Evolutionary conservation across 768 basidiomycete species (phyloP).

Genomic region (Amanita exitialis): DNA sequence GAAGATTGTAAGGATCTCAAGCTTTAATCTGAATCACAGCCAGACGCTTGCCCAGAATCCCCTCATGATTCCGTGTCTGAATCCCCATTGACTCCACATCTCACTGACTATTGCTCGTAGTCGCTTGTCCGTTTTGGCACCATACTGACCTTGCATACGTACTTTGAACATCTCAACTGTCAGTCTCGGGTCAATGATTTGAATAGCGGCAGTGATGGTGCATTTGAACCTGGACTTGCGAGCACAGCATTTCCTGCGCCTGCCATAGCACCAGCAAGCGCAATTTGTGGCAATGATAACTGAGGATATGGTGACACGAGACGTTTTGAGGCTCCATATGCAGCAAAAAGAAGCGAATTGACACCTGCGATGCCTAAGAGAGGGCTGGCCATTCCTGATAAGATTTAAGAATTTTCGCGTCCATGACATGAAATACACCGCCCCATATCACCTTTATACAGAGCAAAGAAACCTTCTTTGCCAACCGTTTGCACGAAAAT

Average conservation of each 20-base stretch:
- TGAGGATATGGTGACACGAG: slow-evolving; percentile 85
- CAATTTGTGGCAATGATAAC: slow-evolving; percentile 69
- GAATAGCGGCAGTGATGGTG: neutral
- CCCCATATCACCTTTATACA: slow-evolving; percentile 73
- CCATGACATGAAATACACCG: neutral
- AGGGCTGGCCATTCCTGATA: slow-evolving; percentile 80
- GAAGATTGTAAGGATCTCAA: neutral
- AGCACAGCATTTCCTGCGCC: slow-evolving; percentile 86
- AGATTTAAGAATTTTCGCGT: neutral
- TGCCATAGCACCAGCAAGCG: slow-evolving; percentile 84
- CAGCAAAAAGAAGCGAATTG: slow-evolving; percentile 90
- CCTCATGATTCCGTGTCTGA: slow-evolving; percentile 85
- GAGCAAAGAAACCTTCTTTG: slow-evolving; percentile 86
- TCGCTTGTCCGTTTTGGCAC: slow-evolving; percentile 66
- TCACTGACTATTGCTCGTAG: slow-evolving; percentile 63
- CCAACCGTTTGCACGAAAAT: slow-evolving; percentile 72
- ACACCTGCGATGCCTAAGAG: slow-evolving; percentile 91
- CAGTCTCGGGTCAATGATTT: neutral
- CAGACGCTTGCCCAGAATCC: slow-evolving; percentile 73
- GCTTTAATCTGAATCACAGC: neutral
- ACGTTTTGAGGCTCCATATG: slow-evolving; percentile 75
- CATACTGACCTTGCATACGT: slow-evolving; percentile 95
- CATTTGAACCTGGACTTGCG: slow-evolving; percentile 72
- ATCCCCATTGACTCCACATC: slow-evolving; percentile 84
- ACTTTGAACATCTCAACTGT: slow-evolving; percentile 98